phyloP scores from a whole-genome alignment of 805 yeast species.

The Metschnikowia picachoensis region DNA sequence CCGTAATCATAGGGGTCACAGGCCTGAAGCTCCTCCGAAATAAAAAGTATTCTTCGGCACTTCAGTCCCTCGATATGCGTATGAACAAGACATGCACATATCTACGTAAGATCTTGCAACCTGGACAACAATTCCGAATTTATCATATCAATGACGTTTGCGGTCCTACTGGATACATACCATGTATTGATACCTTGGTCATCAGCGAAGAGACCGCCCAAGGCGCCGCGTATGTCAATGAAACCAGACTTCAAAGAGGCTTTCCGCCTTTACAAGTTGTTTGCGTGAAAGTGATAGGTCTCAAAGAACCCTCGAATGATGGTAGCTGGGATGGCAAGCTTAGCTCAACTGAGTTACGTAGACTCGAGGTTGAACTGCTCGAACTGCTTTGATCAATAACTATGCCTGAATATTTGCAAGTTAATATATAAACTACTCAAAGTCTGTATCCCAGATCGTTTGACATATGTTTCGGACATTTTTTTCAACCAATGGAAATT shows the following conservation, averaged over 20 bases:
- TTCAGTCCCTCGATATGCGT: slow-evolving; percentile 59
- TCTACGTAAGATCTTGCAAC: slow-evolving; percentile 41
- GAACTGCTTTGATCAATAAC: no score
- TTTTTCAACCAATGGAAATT: slow-evolving; percentile 33
- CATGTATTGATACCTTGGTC: slow-evolving; percentile 72
- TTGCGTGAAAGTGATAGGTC: slow-evolving; percentile 57
- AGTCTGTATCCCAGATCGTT: background rate
- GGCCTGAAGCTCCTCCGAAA: slow-evolving; percentile 68
- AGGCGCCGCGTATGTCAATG: slow-evolving; percentile 75
- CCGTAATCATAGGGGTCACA: slow-evolving; percentile 78
- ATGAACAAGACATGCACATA: slow-evolving; percentile 45
- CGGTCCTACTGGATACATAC: slow-evolving; percentile 85
- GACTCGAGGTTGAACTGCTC: slow-evolving; percentile 15
- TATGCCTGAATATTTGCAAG: background rate
- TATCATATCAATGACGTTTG: slow-evolving; percentile 77
- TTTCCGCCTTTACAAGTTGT: slow-evolving; percentile 43
- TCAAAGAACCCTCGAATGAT: slow-evolving; percentile 34
- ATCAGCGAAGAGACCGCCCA: slow-evolving; percentile 73
- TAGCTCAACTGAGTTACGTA: slow-evolving; percentile 79
- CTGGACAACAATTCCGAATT: slow-evolving; percentile 45
- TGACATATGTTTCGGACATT: background rate
- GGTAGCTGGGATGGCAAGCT: slow-evolving; percentile 63
- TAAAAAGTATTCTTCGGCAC: slow-evolving; percentile 64
- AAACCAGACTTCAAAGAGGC: slow-evolving; percentile 53
- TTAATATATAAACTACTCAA: background rate